phyloP scores from a whole-genome alignment of 1,284 basidiomycete species.

The Lignosus rhinocerotis region DNA sequence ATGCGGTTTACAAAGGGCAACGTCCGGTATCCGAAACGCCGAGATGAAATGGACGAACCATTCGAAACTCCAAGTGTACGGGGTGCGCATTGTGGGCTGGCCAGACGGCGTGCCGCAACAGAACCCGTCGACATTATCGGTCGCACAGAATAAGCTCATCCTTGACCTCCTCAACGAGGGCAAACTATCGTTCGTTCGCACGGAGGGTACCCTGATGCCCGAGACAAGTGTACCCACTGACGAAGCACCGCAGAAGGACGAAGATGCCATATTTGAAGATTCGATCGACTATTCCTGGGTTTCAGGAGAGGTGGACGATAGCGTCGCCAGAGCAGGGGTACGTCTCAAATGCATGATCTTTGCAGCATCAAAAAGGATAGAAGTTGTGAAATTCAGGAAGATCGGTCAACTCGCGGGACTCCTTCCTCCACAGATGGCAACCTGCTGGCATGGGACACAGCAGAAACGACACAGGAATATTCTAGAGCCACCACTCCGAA shows the following conservation, averaged over 20 bases:
- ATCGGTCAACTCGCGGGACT: not conserved
- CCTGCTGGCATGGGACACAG: not conserved
- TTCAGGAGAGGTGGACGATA: not conserved
- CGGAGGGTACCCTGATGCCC: not conserved
- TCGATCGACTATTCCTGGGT: conserved; percentile 19
- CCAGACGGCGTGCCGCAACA: conserved; percentile 53
- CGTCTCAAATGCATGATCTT: not conserved
- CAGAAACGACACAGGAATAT: not conserved
- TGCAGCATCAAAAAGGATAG: not conserved
- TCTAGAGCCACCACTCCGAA: not conserved
- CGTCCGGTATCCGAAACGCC: conserved; percentile 58
- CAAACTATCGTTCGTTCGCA: conserved; percentile 42
- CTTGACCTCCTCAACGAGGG: conserved; percentile 50
- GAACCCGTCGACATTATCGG: conserved; percentile 60
- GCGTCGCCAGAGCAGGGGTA: not conserved
- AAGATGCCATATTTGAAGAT: conserved; percentile 21
- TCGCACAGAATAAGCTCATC: conserved; percentile 51
- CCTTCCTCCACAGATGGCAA: not conserved
- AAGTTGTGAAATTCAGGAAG: not conserved
- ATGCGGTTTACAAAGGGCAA: conserved; percentile 36
- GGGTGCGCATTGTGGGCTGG: conserved; percentile 64
- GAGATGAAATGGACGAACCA: conserved; percentile 77
- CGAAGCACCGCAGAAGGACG: not conserved
- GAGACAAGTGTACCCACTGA: not conserved
- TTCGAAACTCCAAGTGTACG: conserved; percentile 50